A percentile compares a stretch with the other conserved stretches of the same genome.
These are phyloP conservation scores for Gypsophila paniculata DNA, from an alignment of 179 eudicot genomes.

Conservation along the genomic window DNA sequence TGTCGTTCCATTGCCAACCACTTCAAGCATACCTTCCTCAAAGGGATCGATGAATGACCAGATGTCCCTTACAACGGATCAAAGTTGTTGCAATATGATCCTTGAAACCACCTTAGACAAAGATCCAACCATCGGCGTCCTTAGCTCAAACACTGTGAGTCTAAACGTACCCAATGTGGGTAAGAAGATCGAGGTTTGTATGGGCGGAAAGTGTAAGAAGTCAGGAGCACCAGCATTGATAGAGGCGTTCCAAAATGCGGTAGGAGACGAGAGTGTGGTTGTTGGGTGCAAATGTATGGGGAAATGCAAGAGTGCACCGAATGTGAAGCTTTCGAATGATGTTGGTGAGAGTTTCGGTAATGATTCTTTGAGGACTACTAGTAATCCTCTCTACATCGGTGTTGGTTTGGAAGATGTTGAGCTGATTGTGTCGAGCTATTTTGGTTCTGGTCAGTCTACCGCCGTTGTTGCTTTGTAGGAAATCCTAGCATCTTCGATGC, in stretches of 20 bases:
- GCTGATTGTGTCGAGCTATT: conserved; percentile 45
- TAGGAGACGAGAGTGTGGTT: conserved; percentile 50
- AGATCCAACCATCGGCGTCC: conserved; percentile 18
- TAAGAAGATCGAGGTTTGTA: conserved; percentile 73
- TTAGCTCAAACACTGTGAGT: neutral
- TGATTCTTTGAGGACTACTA: conserved; percentile 31
- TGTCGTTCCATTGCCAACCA: neutral
- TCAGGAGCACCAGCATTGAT: conserved; percentile 52
- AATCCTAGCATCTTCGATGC: neutral
- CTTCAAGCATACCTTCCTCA: neutral
- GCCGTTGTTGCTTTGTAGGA: conserved; percentile 18
- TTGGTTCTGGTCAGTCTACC: conserved; percentile 34
- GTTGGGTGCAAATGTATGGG: conserved; percentile 95
- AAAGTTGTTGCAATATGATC: conserved; percentile 26
- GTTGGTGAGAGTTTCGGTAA: neutral
- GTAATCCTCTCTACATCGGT: conserved; percentile 50
- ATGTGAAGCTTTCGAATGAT: conserved; percentile 43
- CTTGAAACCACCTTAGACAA: conserved; percentile 25
- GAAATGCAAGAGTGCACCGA: conserved; percentile 71
- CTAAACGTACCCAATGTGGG: neutral
- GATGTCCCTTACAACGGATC: conserved; percentile 14
- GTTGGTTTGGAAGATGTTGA: conserved; percentile 76
- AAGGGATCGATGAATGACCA: conserved; percentile 2
- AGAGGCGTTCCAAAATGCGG: conserved; percentile 51
- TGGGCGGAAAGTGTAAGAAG: conserved; percentile 91